Evolutionary conservation across 2,329 filamentous ascomycete species (phyloP).

Genomic region (Endothia cerciana): DNA sequence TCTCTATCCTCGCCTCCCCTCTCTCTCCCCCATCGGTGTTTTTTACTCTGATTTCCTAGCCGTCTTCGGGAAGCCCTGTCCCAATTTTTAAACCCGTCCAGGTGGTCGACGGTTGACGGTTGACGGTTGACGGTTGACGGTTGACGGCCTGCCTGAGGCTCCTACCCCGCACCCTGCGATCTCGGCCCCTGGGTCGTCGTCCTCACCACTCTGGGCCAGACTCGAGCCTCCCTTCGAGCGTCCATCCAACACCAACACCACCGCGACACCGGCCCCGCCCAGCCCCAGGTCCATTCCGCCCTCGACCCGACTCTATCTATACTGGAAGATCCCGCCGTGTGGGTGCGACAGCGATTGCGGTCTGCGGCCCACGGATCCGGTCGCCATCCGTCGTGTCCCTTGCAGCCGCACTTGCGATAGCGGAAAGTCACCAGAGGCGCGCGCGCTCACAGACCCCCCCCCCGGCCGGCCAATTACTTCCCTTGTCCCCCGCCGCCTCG

Average conservation of each 20-base stretch:
- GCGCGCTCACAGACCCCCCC: slow-evolving; percentile 7
- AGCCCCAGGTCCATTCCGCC: slow-evolving; percentile 23
- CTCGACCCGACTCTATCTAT: not conserved
- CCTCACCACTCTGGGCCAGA: slow-evolving; percentile 20
- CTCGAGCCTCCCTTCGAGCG: slow-evolving; percentile 12
- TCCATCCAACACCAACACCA: slow-evolving; percentile 22
- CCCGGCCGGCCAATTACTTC: slow-evolving; percentile 11
- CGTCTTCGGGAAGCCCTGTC: too few species aligned
- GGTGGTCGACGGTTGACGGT: not conserved
- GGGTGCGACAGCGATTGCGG: slow-evolving; percentile 8
- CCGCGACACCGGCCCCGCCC: slow-evolving; percentile 29
- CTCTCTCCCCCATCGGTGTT: too few species aligned
- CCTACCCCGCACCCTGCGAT: slow-evolving; percentile 30
- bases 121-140: slow-evolving; percentile 4
- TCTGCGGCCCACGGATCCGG: not conserved
- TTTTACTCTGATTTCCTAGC: too few species aligned
- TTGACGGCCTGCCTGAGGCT: slow-evolving; percentile 9
- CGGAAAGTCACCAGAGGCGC: slow-evolving; percentile 7
- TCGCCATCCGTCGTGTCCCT: slow-evolving; percentile 9
- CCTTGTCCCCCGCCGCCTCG: slow-evolving; percentile 1
- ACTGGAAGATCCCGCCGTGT: slow-evolving; percentile 3
- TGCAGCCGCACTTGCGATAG: slow-evolving; percentile 11
- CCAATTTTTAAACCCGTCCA: too few species aligned
- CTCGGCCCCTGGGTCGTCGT: slow-evolving; percentile 22
- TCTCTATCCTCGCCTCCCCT: not conserved